Percentiles rank a stretch among this genome's conserved stretches.
Conservation (phyloP, 352 stramenopile genomes). For the Stephanocyclus meneghinianus region DNA sequence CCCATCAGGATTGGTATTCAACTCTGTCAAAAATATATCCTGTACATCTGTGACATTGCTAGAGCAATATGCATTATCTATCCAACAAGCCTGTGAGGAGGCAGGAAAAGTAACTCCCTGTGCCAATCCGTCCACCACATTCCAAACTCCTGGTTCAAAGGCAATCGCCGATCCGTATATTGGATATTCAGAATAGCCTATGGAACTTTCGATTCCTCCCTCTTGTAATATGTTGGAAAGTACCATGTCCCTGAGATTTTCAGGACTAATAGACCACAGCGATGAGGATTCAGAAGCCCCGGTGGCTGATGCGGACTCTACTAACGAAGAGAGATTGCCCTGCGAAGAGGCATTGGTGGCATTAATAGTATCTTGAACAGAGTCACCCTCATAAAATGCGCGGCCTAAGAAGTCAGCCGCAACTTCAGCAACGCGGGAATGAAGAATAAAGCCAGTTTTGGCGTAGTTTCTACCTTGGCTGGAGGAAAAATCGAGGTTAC, state of each 20-base stretch:
- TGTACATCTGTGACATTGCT: not conserved
- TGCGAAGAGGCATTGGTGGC: too few species aligned
- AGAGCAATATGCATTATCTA: not conserved
- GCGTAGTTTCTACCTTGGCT: slow-evolving; percentile 6
- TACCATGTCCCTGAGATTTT: slow-evolving; percentile 5
- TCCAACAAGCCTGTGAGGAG: not conserved
- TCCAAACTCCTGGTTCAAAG: slow-evolving; percentile 19
- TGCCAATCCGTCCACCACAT: not conserved
- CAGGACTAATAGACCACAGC: slow-evolving; percentile 1
- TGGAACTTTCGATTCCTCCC: not conserved
- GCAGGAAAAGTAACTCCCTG: slow-evolving; percentile 15
- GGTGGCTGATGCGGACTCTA: too few species aligned
- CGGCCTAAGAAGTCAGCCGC: not conserved
- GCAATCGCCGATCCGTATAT: slow-evolving; percentile 22
- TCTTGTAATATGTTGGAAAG: slow-evolving; percentile 24
- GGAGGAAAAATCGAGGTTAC: not conserved
- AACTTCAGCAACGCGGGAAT: slow-evolving; percentile 8
- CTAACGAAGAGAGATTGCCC: too few species aligned
- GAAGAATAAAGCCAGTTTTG: slow-evolving; percentile 10
- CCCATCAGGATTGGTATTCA: slow-evolving; percentile 16
- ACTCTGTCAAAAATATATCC: not conserved
- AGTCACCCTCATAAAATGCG: slow-evolving; percentile 12
- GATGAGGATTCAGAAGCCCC: not conserved
- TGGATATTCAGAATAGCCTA: slow-evolving; percentile 9
- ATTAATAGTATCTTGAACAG: not conserved